phyloP scores from a whole-genome alignment of 805 yeast species.

The Ogataea methanolica region DNA sequence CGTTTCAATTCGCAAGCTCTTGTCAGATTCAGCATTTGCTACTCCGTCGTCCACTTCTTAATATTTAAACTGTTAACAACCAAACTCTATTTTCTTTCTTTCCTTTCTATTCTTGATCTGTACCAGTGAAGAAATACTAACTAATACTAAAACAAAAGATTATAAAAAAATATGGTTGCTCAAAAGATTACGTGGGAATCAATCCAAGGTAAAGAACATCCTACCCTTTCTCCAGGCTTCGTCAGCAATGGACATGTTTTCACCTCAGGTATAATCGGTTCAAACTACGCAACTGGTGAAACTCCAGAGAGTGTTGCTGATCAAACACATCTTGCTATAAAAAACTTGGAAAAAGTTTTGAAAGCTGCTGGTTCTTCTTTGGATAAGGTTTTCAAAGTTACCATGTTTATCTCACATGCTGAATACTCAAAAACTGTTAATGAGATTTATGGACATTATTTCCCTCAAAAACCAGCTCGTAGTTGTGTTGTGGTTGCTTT shows the following conservation, averaged over 20 bases:
- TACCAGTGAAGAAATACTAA: too few species aligned
- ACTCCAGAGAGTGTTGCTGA: slow-evolving; percentile 39
- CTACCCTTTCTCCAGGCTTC: slow-evolving; percentile 17
- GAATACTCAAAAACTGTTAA: slow-evolving; percentile 39
- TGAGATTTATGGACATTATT: slow-evolving; percentile 41
- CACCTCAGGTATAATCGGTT: slow-evolving; percentile 24
- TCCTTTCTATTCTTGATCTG: too few species aligned
- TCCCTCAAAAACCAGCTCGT: slow-evolving; percentile 49
- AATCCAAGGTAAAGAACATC: slow-evolving; percentile 28
- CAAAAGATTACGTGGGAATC: slow-evolving; percentile 34
- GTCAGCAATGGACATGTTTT: slow-evolving; percentile 23
- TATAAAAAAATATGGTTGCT: slow-evolving; percentile 9
- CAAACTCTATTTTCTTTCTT: too few species aligned
- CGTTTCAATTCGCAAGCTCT: too few species aligned
- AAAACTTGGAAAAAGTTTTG: slow-evolving; percentile 38
- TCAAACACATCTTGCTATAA: slow-evolving; percentile 43
- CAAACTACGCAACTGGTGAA: slow-evolving; percentile 30
- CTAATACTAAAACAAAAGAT: too few species aligned
- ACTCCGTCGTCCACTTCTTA: too few species aligned
- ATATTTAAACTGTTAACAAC: too few species aligned
- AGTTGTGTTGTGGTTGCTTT: slow-evolving; percentile 48
- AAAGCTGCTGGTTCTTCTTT: slow-evolving; percentile 40
- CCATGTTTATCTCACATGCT: slow-evolving; percentile 44
- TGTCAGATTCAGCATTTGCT: too few species aligned
- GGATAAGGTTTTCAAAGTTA: slow-evolving; percentile 44